These are phyloP conservation scores for Alloteropsis semialata DNA, from an alignment of 176 grass and related monocot species.

Conservation along the genomic window DNA sequence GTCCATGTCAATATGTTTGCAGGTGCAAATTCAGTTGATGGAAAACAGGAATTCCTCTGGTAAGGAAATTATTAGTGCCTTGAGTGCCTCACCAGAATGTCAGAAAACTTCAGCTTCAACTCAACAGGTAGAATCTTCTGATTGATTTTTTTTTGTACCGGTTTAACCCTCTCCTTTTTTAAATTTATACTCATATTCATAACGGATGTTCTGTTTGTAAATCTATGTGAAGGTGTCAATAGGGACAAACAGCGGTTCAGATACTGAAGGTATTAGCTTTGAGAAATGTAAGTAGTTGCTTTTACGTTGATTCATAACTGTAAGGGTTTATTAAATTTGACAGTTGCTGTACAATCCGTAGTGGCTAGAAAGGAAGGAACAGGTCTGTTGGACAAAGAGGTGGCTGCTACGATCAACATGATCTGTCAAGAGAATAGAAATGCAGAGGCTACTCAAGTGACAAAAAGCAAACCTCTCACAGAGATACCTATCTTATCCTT, in stretches of 20 bases:
- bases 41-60: background rate
- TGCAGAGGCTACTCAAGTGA: background rate
- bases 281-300: slow-evolving; percentile 37
- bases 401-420: background rate
- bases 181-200: slow-evolving; percentile 22
- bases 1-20: background rate
- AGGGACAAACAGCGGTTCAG: slow-evolving; percentile 9
- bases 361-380: slow-evolving; percentile 29
- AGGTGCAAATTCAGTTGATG: slow-evolving; percentile 29
- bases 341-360: slow-evolving; percentile 24
- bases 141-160: background rate
- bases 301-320: background rate
- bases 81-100: slow-evolving; percentile 7
- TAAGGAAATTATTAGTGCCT: slow-evolving; percentile 21
- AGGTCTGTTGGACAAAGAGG: background rate
- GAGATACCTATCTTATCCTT: background rate
- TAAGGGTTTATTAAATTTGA: slow-evolving; percentile 12
- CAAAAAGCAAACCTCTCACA: background rate
- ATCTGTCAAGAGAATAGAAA: background rate
- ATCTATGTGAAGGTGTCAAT: slow-evolving; percentile 34
- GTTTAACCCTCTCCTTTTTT: background rate
- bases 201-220: background rate
- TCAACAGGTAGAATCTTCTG: slow-evolving; percentile 5
- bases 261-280: slow-evolving; percentile 1
- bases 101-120: background rate